Evolutionary conservation across 768 basidiomycete genomes (phyloP), one percentile per base, ranked within the genome.

Genomic region (Tubosaeta sp.): DNA sequence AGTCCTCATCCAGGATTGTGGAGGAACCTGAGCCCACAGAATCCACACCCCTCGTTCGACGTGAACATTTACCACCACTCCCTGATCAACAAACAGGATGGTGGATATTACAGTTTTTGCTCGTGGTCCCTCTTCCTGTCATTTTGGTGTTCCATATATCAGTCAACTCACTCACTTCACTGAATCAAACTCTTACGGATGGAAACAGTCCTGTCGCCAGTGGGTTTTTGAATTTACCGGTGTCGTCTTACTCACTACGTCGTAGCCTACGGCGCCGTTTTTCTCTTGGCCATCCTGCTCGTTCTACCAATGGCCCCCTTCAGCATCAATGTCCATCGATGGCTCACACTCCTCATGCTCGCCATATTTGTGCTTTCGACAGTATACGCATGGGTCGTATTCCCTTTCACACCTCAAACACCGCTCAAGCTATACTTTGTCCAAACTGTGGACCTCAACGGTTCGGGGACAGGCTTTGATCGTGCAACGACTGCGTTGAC

Each of bases 401-500:
- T 83, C 69, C 88, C 88, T 0, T 91, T 91, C 72, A 78, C 79
- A 14, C 67, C 73, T 37, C 65, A 76, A 19, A 65, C 77, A 5
- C 88, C 87, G 0, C 69, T 90, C 60, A 89, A 88, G 56, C 68
- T 89, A 1, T 88, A 75, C 67, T 91, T 90, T 74, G 75, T 76
- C 45, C 89, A 91, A 62, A 72, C 63, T 2, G 71, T 88, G 6
- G 71, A 76, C 44, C 66, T 88, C 35, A 58, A 61, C 29, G 51
- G 67, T 8, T 61, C 61, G 3, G 57, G 63, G n/a, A 55, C 54
- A 12, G 47, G 53, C 29, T 55, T 60, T 6, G 62, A 67, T n/a
- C 69, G 65, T 12, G 70, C 71, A 0, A 69, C 68, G 1, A 81
- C 83, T 1, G 61, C 67, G 11, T 62, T 86, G 5, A 75, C 72